Percentiles rank a stretch among this genome's conserved stretches.
These are phyloP conservation scores for Penicillium nordicum DNA, from an alignment of 2,329 filamentous ascomycete species.

Conservation along the genomic window DNA sequence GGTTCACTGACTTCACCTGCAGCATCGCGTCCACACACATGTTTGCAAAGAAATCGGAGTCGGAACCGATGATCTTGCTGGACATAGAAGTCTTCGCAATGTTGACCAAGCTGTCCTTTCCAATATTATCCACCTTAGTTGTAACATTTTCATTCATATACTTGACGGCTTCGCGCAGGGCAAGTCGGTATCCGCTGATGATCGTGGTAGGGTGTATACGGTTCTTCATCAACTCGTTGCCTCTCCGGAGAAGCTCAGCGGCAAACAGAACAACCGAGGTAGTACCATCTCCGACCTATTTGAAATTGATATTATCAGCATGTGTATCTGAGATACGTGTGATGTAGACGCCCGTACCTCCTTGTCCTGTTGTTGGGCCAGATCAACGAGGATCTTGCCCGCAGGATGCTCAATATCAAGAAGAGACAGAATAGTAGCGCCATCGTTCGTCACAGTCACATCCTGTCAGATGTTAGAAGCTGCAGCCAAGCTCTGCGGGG, in stretches of 20 bases:
- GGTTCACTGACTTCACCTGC: slow-evolving; percentile 90
- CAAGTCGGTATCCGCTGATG: slow-evolving; percentile 95
- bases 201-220: slow-evolving; percentile 99
- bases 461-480: slow-evolving; percentile 55
- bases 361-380: slow-evolving; percentile 98
- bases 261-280: slow-evolving; percentile 97
- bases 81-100: slow-evolving; percentile 99
- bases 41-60: slow-evolving; percentile 94
- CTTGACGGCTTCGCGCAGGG: slow-evolving; percentile 91
- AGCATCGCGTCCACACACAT: slow-evolving; percentile 97
- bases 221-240: slow-evolving; percentile 99
- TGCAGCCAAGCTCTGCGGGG: slow-evolving; percentile 19
- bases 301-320: slow-evolving; percentile 1
- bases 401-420: slow-evolving; percentile 97
- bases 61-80: slow-evolving; percentile 94
- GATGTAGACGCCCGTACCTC: slow-evolving; percentile 52
- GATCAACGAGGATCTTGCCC: slow-evolving; percentile 95
- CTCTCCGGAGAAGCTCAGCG: slow-evolving; percentile 86
- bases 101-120: slow-evolving; percentile 83
- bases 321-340: neutral
- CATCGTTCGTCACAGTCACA: slow-evolving; percentile 98
- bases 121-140: slow-evolving; percentile 88
- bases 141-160: slow-evolving; percentile 99
- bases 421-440: slow-evolving; percentile 90
- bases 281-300: slow-evolving; percentile 84